Conservation (phyloP, 2,329 filamentous ascomycete genomes). For the Xylaria hypoxylon region DNA sequence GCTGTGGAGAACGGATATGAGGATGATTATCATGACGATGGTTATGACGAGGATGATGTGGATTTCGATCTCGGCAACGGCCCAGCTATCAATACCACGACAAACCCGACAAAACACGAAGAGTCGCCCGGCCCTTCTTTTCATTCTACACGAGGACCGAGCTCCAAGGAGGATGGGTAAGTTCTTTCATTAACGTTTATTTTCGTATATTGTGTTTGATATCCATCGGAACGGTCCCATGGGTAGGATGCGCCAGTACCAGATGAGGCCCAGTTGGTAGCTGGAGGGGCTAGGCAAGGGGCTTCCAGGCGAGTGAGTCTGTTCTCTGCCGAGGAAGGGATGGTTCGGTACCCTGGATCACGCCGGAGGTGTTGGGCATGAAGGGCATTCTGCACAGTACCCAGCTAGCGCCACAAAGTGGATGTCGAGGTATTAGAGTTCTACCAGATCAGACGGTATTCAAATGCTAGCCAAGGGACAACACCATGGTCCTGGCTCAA, state of each 20-base stretch:
- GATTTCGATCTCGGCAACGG: slow-evolving; percentile 68
- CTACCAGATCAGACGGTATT: slow-evolving; percentile 46
- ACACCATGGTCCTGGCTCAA: slow-evolving; percentile 42
- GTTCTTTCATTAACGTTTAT: slow-evolving; percentile 55
- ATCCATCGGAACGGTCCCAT: slow-evolving; percentile 14
- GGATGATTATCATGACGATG: slow-evolving; percentile 58
- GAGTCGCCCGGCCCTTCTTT: slow-evolving; percentile 51
- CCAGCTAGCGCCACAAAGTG: slow-evolving; percentile 43
- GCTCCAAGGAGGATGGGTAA: slow-evolving; percentile 94
- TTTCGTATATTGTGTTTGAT: slow-evolving; percentile 39
- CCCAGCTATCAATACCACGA: slow-evolving; percentile 47
- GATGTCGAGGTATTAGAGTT: slow-evolving; percentile 41
- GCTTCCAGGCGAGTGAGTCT: slow-evolving; percentile 34
- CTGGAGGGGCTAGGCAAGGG: slow-evolving; percentile 36
- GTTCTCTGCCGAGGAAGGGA: slow-evolving; percentile 39
- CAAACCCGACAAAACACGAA: slow-evolving; percentile 48
- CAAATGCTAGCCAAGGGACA: slow-evolving; percentile 45
- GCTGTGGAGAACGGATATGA: slow-evolving; percentile 52
- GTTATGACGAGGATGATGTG: slow-evolving; percentile 67
- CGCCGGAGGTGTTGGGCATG: slow-evolving; percentile 40
- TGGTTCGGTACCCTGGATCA: slow-evolving; percentile 41
- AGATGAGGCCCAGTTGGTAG: slow-evolving; percentile 32
- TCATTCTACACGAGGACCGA: slow-evolving; percentile 64
- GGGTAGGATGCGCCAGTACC: slow-evolving; percentile 20
- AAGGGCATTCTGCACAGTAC: slow-evolving; percentile 43